Evolutionary conservation across 2,329 filamentous ascomycete species (phyloP).

Genomic region (Xylariaceae sp.): DNA sequence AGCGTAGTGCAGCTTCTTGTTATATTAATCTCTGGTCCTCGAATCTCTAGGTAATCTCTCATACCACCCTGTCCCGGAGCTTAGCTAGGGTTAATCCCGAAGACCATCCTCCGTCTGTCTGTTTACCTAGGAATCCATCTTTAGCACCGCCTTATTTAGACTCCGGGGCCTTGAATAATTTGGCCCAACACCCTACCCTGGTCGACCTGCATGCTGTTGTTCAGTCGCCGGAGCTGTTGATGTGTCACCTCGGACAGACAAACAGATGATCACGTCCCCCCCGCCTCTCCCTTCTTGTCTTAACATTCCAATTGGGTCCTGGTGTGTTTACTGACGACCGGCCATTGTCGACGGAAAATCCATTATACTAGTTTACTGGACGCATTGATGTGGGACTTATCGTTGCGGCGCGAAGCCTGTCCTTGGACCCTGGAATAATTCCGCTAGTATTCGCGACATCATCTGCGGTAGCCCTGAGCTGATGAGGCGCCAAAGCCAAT

Average conservation of each 20-base stretch:
- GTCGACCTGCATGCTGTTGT: conserved; percentile 19
- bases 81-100: conserved; percentile 9
- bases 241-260: conserved; percentile 27
- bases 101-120: conserved; percentile 15
- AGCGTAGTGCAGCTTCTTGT: no score
- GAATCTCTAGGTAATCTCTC: conserved; percentile 1
- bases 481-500: conserved; percentile 21
- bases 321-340: conserved; percentile 25
- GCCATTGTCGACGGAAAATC: conserved; percentile 17
- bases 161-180: conserved; percentile 9
- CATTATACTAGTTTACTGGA: conserved; percentile 26
- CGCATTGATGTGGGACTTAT: conserved; percentile 28
- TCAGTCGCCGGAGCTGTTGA: conserved; percentile 19
- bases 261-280: conserved; percentile 25
- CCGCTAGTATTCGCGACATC: conserved; percentile 20
- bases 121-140: conserved; percentile 3
- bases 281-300: conserved; percentile 22
- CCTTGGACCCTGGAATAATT: conserved; percentile 24
- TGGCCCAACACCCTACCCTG: conserved; percentile 17
- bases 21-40: conserved; percentile 5
- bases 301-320: conserved; percentile 15
- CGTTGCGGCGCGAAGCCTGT: conserved; percentile 25
- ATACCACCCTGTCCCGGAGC: conserved; percentile 8
- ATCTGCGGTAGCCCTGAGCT: conserved; percentile 22
- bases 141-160: background rate